Evolutionary conservation across 306 rosid species (phyloP), one percentile per base, ranked within the genome.

Genomic region (Acacia crassicarpa): DNA sequence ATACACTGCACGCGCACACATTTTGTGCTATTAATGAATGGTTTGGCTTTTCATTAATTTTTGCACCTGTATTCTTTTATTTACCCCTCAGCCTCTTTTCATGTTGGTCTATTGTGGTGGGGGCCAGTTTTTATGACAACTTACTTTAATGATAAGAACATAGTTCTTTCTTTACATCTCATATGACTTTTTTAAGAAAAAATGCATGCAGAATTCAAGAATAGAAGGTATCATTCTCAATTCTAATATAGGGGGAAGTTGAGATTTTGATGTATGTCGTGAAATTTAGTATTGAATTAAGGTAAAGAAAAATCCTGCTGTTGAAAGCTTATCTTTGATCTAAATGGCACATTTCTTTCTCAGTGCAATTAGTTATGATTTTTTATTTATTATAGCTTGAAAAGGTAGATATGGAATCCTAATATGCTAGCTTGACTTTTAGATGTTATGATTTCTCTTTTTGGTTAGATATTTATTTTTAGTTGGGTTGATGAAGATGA

Each of bases 341-440:
- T 3, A 25, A 16, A 46, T 74, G 58, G 32, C 32, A 17, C 22
- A 9, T 4, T 10, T n/a, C 27, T 4, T 33, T 32, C 30, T 15
- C 33, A 32, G 67, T 12, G 16, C 25, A 15, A 27, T 41, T 10
- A 4, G 9, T 66, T 10, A 17, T 8, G 11, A 14, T 33, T 6
- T 20, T 45, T 46, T 5, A 35, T 19, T 38, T 49, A n/a, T 79
- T 23, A 23, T 23, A 40, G 20, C 33, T 41, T 44, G 48, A 58
- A 79, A 43, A 14, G 32, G 44, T 41, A 54, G n/a, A 69, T 32
- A 16, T 68, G 67, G 11, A 35, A 56, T 70, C 35, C 14, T 27
- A 27, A 58, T 12, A 44, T 43, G 15, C 71, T 27, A 27, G 48
- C 83, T 70, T 70, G 72, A 70, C 46, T 80, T 56, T 71, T n/a